Conservation (phyloP, 2,329 filamentous ascomycete species). For the Nothophoma quercina region DNA sequence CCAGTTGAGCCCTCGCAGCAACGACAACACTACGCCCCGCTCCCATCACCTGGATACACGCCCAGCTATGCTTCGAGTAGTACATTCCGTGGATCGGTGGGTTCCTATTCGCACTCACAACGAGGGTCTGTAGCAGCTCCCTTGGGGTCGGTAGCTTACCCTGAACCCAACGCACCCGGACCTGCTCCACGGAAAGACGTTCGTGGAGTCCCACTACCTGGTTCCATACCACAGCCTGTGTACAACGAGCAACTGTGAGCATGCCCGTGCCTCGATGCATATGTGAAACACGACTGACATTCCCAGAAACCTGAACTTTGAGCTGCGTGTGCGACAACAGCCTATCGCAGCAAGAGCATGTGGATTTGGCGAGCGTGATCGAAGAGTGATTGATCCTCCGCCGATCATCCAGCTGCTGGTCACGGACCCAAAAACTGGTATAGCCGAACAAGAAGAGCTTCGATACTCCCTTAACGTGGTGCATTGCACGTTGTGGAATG, state of each 20-base stretch:
- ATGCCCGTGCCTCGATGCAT: slow-evolving; percentile 28
- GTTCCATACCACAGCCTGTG: slow-evolving; percentile 49
- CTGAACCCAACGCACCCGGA: slow-evolving; percentile 41
- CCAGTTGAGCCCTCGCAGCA: slow-evolving; percentile 46
- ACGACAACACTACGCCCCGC: slow-evolving; percentile 43
- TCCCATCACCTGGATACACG: slow-evolving; percentile 51
- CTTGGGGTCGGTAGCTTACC: slow-evolving; percentile 42
- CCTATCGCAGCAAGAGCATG: slow-evolving; percentile 80
- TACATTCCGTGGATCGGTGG: slow-evolving; percentile 49
- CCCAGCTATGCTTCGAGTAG: slow-evolving; percentile 50
- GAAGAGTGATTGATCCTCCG: slow-evolving; percentile 82
- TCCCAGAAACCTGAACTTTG: slow-evolving; percentile 51
- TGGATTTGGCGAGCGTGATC: slow-evolving; percentile 82
- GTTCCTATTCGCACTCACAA: slow-evolving; percentile 47
- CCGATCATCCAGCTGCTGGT: slow-evolving; percentile 80
- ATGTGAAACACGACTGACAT: slow-evolving; percentile 31
- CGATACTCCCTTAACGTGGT: slow-evolving; percentile 74
- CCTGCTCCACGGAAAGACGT: slow-evolving; percentile 40
- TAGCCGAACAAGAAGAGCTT: slow-evolving; percentile 64
- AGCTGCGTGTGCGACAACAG: slow-evolving; percentile 75
- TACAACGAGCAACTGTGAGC: slow-evolving; percentile 51
- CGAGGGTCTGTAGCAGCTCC: slow-evolving; percentile 45
- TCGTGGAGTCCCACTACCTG: slow-evolving; percentile 43
- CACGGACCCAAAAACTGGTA: slow-evolving; percentile 62
- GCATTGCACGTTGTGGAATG: slow-evolving; percentile 79